Base-by-base conservation (phyloP, 2,329 filamentous ascomycete species). In the Penicillium concentricum region DNA sequence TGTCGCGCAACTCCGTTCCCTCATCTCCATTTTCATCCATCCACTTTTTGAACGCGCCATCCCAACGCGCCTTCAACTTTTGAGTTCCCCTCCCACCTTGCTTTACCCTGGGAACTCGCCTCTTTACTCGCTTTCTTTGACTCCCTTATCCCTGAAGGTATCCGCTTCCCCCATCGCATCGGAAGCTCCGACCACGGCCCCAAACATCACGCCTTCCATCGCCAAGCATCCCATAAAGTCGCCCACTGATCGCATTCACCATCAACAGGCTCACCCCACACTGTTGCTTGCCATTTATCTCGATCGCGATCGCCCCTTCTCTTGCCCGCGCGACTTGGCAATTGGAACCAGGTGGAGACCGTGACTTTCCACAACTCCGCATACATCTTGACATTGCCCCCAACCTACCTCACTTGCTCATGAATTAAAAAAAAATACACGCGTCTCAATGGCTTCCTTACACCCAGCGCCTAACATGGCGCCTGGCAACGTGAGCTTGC, bases 371-470 rank as follows among this genome's bases (percentile, higher is more conserved):
- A 48, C 55, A 61, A 45, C 42, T 60, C 59, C 54, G 55, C 64
- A 56, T 65, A 61, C 54, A 57, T 45, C 28, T 43, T 57, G 67
- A 63, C 62, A 63, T 57, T 63, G 44, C 51, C 51, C 57, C 45
- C 51, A 58, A 60, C 56, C 56, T 59, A 64, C 47, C 51, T 35
- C 56, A 54, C 51, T 51, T 49, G 67, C 66, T 58, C 68, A 72
- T 73, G 72, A 69, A 68, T 66, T 69, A 56, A 67, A 54, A 41
- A 61, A 60, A 62, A 61, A 44, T 32, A 65, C 66, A 62, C 65
- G 63, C 63, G 66, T 64, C 76, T 82, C 58, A 70, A 95, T 95
- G 91, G 87, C 91, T 74, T 92, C 90, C 61, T 86, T 92, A 70
- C 90, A 94, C 78, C 78, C 85, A 69, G 82, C 86, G 63, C 85